phyloP scores from a whole-genome alignment of 495 filamentous ascomycete genomes.

The Astrothelium macrocarpum region DNA sequence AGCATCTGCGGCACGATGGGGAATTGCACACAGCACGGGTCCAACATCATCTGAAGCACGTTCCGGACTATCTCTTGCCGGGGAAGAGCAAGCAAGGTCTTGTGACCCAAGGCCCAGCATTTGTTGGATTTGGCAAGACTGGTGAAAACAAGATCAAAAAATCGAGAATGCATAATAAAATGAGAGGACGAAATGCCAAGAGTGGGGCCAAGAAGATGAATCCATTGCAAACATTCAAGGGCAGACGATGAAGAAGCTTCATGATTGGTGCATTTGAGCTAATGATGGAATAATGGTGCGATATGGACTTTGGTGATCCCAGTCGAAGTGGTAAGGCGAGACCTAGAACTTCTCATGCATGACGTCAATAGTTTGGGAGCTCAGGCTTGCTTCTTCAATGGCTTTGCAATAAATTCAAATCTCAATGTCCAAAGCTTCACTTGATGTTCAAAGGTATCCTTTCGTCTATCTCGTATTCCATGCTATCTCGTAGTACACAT shows the following conservation, averaged over 20 bases:
- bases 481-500: neutral
- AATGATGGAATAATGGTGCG: neutral
- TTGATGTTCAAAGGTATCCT: too few species aligned
- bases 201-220: slow-evolving; percentile 56
- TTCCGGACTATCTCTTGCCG: slow-evolving; percentile 89
- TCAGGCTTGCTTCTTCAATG: neutral
- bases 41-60: slow-evolving; percentile 86
- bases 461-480: neutral
- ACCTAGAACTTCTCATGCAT: neutral
- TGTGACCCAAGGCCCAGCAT: slow-evolving; percentile 52
- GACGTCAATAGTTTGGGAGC: neutral
- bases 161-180: slow-evolving; percentile 50
- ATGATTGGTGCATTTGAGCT: neutral
- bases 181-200: slow-evolving; percentile 42
- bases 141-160: slow-evolving; percentile 66
- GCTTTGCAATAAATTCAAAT: neutral
- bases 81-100: slow-evolving; percentile 61
- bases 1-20: slow-evolving; percentile 80
- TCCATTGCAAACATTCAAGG: slow-evolving; percentile 85
- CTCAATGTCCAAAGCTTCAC: neutral
- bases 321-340: neutral
- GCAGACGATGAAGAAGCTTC: slow-evolving; percentile 7
- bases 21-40: slow-evolving; percentile 70
- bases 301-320: neutral
- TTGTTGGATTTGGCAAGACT: slow-evolving; percentile 65